These are phyloP conservation scores for Heliamphora exappendiculata DNA, from an alignment of 148 eudicot genomes.

Conservation along the genomic window DNA sequence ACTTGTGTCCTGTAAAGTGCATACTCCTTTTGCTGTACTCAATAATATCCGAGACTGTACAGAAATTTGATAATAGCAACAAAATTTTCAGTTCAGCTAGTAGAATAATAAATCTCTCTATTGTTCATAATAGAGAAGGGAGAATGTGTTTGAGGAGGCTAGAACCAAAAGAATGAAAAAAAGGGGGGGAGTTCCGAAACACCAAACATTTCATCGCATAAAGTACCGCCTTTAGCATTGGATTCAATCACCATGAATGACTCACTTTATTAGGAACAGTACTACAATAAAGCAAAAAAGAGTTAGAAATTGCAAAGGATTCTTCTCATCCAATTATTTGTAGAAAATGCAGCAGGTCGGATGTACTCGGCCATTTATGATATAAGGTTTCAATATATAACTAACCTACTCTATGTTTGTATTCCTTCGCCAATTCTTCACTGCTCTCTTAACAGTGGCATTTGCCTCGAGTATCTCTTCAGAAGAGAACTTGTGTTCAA, in stretches of 20 bases:
- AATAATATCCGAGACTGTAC: not conserved
- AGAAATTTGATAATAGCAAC: not conserved
- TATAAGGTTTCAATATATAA: slow-evolving; percentile 49
- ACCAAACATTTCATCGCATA: not conserved
- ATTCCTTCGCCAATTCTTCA: slow-evolving; percentile 69
- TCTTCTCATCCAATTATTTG: not conserved
- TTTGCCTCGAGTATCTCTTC: slow-evolving; percentile 71
- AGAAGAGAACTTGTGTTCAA: slow-evolving; percentile 78
- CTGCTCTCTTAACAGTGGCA: slow-evolving; percentile 52
- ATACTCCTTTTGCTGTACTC: not conserved
- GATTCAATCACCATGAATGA: not conserved
- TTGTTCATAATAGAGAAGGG: not conserved
- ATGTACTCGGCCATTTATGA: slow-evolving; percentile 26
- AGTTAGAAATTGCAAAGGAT: not conserved
- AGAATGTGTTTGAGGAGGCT: not conserved
- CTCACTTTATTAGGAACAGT: not conserved
- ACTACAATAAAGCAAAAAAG: not conserved
- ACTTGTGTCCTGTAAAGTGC: not conserved
- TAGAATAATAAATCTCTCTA: not conserved
- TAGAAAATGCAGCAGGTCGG: slow-evolving; percentile 6
- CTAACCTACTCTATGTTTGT: slow-evolving; percentile 44
- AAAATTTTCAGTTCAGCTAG: not conserved
- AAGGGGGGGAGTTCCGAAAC: not conserved
- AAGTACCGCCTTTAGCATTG: not conserved
- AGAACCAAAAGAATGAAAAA: not conserved